A percentile compares a stretch with the other conserved stretches of the same genome.
phyloP scores from a whole-genome alignment of 2,329 filamentous ascomycete genomes.

The Thielaviopsis musarum region DNA sequence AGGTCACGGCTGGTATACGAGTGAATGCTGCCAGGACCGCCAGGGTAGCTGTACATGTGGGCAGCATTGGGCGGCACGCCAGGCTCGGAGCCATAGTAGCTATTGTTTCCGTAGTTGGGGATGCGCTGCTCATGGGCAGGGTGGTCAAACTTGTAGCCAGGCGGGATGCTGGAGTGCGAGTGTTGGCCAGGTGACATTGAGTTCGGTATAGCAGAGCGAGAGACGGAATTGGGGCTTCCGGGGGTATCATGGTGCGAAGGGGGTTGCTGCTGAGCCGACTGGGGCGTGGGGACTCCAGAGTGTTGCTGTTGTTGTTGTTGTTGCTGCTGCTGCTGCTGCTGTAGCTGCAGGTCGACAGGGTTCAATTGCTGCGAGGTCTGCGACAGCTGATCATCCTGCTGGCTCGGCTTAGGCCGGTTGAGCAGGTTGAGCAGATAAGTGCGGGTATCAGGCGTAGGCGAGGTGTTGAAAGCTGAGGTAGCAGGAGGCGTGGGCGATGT shows the following conservation, averaged over 20 bases:
- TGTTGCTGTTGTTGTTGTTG: slow-evolving; percentile 8
- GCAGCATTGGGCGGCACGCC: slow-evolving; percentile 16
- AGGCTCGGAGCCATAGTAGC: slow-evolving; percentile 10
- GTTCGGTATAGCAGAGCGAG: slow-evolving; percentile 12
- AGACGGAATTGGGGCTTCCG: slow-evolving; percentile 7
- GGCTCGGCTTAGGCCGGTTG: slow-evolving; percentile 56
- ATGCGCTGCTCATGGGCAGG: slow-evolving; percentile 14
- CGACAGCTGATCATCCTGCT: slow-evolving; percentile 30
- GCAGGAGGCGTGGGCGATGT: slow-evolving; percentile 15
- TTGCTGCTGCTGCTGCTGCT: slow-evolving; percentile 1
- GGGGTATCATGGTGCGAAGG: slow-evolving; percentile 17
- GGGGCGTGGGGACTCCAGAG: slow-evolving; percentile 21
- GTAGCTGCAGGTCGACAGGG: slow-evolving; percentile 20
- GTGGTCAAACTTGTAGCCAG: slow-evolving; percentile 16
- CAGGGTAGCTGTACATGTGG: slow-evolving; percentile 14
- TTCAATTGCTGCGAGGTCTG: slow-evolving; percentile 15
- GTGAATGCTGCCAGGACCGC: slow-evolving; percentile 9
- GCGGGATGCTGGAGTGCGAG: slow-evolving; percentile 13
- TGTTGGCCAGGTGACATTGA: slow-evolving; percentile 12
- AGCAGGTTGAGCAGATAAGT: slow-evolving; percentile 75
- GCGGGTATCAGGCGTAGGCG: slow-evolving; percentile 54
- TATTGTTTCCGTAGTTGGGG: slow-evolving; percentile 14
- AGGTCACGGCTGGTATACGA: slow-evolving; percentile 17
- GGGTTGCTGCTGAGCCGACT: slow-evolving; percentile 18
- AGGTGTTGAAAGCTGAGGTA: slow-evolving; percentile 28